Base-by-base conservation (phyloP, 2,329 filamentous ascomycete genomes). In the Fusarium foetens region DNA sequence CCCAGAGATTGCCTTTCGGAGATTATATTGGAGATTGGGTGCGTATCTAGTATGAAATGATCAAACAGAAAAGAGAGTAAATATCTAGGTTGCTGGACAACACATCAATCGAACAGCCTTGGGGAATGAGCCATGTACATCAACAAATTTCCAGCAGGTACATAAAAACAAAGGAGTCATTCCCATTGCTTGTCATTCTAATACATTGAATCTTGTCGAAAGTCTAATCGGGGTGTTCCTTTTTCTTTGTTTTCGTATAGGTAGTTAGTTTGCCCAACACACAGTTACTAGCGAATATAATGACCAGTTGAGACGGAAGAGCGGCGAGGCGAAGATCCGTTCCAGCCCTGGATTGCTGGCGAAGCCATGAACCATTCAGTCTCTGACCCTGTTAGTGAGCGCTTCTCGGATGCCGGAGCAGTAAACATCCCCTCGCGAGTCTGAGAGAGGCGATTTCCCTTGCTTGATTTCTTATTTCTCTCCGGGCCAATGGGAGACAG, bases 381-480 rank as follows among this genome's bases (percentile, higher is more conserved):
- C 38, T 68, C 73, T 1, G 64, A 58, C 39, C 64, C 79, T 38
- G 80, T 84, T 79, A 73, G 77, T 29, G 76, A 69, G 38, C 76
- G 79, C n/a, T 76, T 75, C 23, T 74, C 75, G 46, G 80, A 75
- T 10, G 77, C 76, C 3, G 77, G 72, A 2, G 78, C 76, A 5
- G 76, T 72, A 2, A 75, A 77, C 77, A 80, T 80, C 55, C 74
- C 63, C 29, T 76, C 79, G 1, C 69, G 71, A 53, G n/a, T 46
- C 45, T 53, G 62, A 36, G 70, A 61, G 43, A 48, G 43, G 43
- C 52, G 55, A 29, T 41, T 54, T 13, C 39, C 51, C 16, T 59
- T 71, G 29, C 23, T 27, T 21, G 48, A 48, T n/a, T 63, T 57
- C 25, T 69, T 61, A 16, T 48, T 48, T 62, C 70, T 60, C 58